Evolutionary conservation across 2,329 filamentous ascomycete species (phyloP), one percentile per base, ranked within the genome.

Genomic region (Alternaria arborescens): DNA sequence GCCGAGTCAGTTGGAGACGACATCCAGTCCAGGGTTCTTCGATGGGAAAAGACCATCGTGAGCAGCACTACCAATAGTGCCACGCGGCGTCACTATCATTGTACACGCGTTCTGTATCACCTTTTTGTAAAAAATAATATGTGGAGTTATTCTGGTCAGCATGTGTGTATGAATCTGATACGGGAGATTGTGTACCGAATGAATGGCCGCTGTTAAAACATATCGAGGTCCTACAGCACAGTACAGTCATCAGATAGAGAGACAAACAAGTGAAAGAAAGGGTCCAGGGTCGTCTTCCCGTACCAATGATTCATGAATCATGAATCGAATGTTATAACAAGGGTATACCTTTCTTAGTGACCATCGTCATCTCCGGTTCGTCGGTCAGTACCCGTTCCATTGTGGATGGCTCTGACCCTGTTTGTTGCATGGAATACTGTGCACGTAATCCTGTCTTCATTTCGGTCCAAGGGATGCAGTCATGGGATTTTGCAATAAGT

Each of bases 1-100:
- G 16, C 68, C 67, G 8, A 59, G 56, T 5, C n/a, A 40, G 20
- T 20, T 60, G 30, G 52, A 60, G 11, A 42, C 40, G 40, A 42
- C 40, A n/a, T 16, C 8, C 1, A 34, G 34, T 3, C 10, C n/a
- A 8, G 56, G 56, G 5, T 59, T 59, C 10, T 59, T 59, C 32
- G 56, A 59, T 24, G 43, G 56, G 12, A 36, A 36, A 41, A 41
- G 42, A 30, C 41, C 36, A 20, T 26, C 22, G 46, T 58, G n/a
- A 55, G 46, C 12, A 16, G 28, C 10, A 22, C 6, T 47, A 47
- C 8, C 16, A 46, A 28, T 5, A 46, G 43, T 32, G 44, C 6
- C 40, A 42, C 40, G 12, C 20, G 40, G 20, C 40, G 6, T 42
- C 32, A 3, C n/a, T 32, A 18, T 16, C 8, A 16, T 22, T 24